Evolutionary conservation across 345 rosid species (phyloP).

Genomic region (Brassica rapa): DNA sequence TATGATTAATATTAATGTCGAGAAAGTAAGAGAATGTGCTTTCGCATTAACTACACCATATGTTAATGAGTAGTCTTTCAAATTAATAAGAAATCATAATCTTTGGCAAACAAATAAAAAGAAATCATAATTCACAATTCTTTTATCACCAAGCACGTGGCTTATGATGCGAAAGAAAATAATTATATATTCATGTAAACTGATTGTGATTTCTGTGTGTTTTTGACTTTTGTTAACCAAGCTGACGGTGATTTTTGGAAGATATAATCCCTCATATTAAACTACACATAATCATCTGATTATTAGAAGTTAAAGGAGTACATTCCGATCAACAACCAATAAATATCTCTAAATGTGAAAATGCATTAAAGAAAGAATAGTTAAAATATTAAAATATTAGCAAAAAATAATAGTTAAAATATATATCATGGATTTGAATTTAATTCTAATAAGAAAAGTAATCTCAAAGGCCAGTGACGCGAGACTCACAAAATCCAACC

Average conservation of each 20-base stretch:
- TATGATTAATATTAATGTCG: slow-evolving; percentile 26
- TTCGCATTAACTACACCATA: slow-evolving; percentile 27
- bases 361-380: background rate
- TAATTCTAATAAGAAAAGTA: background rate
- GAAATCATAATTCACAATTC: slow-evolving; percentile 12
- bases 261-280: background rate
- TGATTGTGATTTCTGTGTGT: background rate
- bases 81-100: slow-evolving; percentile 12
- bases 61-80: slow-evolving; percentile 3
- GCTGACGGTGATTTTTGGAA: background rate
- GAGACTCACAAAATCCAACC: background rate
- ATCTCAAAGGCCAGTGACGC: background rate
- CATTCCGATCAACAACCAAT: background rate
- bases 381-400: background rate
- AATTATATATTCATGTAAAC: background rate
- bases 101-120: background rate
- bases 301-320: background rate
- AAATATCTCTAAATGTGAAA: background rate
- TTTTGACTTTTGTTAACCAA: background rate
- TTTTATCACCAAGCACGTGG: slow-evolving; percentile 32
- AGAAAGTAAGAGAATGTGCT: slow-evolving; percentile 30
- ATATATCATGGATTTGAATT: background rate
- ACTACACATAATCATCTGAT: background rate
- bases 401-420: background rate
- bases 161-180: background rate